These are phyloP conservation scores for Parasitella parasitica DNA, from an alignment of 371 early-diverging fungal genomes.

Conservation along the genomic window DNA sequence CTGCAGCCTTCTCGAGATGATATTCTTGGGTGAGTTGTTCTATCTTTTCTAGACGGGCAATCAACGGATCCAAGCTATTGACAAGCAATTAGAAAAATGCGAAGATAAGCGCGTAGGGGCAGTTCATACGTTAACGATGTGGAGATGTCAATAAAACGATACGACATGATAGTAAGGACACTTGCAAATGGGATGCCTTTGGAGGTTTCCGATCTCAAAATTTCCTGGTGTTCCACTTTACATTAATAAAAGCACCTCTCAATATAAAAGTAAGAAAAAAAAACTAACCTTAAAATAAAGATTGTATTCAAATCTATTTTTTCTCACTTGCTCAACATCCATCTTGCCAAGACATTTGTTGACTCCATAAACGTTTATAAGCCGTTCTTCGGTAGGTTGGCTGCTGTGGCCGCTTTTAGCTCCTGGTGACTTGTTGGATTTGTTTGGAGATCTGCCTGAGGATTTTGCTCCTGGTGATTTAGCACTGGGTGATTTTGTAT, in stretches of 20 bases:
- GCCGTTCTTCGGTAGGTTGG: background rate
- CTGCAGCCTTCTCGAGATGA: slow-evolving; percentile 45
- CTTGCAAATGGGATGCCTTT: slow-evolving; percentile 59
- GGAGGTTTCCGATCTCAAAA: slow-evolving; percentile 33
- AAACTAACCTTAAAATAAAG: slow-evolving; percentile 44
- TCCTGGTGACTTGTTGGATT: background rate
- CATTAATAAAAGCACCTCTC: background rate
- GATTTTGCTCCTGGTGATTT: background rate
- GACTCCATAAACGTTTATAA: slow-evolving; percentile 24
- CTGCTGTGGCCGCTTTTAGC: background rate
- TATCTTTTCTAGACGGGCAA: slow-evolving; percentile 41
- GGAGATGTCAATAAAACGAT: slow-evolving; percentile 51
- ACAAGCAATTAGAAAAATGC: background rate
- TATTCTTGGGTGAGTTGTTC: slow-evolving; percentile 44
- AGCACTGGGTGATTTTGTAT: background rate
- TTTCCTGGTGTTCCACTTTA: slow-evolving; percentile 26
- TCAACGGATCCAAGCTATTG: slow-evolving; percentile 37
- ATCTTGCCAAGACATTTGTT: slow-evolving; percentile 29
- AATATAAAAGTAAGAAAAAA: background rate
- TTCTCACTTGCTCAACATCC: slow-evolving; percentile 19
- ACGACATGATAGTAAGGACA: slow-evolving; percentile 52
- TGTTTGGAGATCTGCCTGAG: background rate
- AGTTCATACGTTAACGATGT: slow-evolving; percentile 50
- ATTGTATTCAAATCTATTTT: slow-evolving; percentile 50
- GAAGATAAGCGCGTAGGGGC: no score